Evolutionary conservation across 345 rosid species (phyloP).

Genomic region (Leavenworthia alabamica): DNA sequence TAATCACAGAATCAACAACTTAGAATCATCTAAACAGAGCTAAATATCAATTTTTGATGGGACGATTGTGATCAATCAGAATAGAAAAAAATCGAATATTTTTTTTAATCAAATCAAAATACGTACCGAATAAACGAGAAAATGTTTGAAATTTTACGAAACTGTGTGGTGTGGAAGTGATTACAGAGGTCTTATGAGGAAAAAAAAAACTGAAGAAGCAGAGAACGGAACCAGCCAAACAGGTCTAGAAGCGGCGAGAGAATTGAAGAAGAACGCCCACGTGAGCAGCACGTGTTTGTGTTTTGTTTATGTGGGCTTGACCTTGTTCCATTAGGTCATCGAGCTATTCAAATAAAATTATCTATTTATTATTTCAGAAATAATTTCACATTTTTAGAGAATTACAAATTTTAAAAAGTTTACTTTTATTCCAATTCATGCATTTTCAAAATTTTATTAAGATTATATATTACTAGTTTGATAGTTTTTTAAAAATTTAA

Average conservation of each 20-base stretch:
- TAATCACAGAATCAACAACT: background rate
- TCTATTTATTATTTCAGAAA: background rate
- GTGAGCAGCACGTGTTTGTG: constrained; percentile 13
- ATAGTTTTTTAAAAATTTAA: too few relatives aligned
- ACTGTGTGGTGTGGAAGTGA: too few relatives aligned
- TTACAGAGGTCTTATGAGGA: too few relatives aligned
- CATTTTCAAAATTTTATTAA: too few relatives aligned
- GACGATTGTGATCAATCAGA: background rate
- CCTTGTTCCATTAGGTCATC: background rate
- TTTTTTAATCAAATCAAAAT: background rate
- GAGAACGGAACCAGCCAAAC: too few relatives aligned
- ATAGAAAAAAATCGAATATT: background rate
- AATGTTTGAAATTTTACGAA: background rate
- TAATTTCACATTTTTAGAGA: too few relatives aligned
- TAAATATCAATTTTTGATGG: background rate
- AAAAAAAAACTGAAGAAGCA: too few relatives aligned
- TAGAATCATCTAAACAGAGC: background rate
- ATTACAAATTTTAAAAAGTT: too few relatives aligned
- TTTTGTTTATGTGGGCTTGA: background rate
- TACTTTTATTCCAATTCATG: too few relatives aligned
- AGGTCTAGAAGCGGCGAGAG: constrained; percentile 21
- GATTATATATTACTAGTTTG: too few relatives aligned
- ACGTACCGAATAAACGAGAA: background rate
- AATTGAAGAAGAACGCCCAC: background rate
- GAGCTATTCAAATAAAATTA: background rate